Percentiles rank a stretch among this genome's conserved stretches.
Evolutionary conservation across 2,329 filamentous ascomycete genomes (phyloP).

Genomic region (Cladosporium sp.): DNA sequence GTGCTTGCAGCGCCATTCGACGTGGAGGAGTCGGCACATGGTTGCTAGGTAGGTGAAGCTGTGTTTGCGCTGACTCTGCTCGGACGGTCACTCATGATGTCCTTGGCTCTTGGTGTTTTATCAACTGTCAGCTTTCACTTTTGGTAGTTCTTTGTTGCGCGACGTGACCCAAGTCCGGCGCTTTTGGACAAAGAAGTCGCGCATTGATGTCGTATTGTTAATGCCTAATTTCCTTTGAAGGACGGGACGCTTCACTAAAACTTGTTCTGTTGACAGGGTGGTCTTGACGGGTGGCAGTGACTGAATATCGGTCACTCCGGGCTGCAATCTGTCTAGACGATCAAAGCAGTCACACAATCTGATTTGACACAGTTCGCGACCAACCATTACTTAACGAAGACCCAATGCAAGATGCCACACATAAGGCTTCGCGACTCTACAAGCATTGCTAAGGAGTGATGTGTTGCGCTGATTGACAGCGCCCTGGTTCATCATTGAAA

Average conservation of each 20-base stretch:
- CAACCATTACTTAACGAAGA: too few relatives aligned
- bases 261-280: background rate
- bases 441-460: too few relatives aligned
- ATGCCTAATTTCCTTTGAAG: background rate
- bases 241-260: background rate
- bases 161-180: background rate
- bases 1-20: conserved; percentile 14
- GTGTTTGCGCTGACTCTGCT: background rate
- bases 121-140: background rate
- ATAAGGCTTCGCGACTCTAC: too few relatives aligned
- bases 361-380: too few relatives aligned
- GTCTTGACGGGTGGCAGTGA: background rate
- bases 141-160: background rate
- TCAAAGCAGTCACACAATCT: too few relatives aligned
- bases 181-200: background rate
- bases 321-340: too few relatives aligned
- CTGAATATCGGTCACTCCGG: too few relatives aligned
- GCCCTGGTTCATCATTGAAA: too few relatives aligned
- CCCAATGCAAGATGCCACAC: too few relatives aligned
- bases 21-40: conserved; percentile 11
- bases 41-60: background rate
- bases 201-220: background rate
- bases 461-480: too few relatives aligned
- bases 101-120: background rate
- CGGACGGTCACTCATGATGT: background rate